Evolutionary conservation across 1,284 basidiomycete genomes (phyloP), one percentile per base, ranked within the genome.

Genomic region (Sporisorium graminicola): DNA sequence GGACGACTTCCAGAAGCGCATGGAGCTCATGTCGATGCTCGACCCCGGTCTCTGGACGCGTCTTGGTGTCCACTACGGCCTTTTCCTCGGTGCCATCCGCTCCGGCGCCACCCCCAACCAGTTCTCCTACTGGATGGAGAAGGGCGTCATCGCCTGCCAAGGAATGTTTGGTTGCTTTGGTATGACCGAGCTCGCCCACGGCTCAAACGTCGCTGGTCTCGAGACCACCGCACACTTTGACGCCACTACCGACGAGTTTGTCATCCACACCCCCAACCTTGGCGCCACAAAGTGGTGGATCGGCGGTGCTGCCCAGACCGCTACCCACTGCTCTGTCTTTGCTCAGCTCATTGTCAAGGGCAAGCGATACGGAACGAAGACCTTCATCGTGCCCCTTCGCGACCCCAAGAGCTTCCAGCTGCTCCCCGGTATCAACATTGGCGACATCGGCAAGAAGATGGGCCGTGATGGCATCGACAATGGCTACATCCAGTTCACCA

Each of bases 371-470:
- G 89, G 89, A 20, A 88, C 88, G 49, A 89, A 90, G 86, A 90
- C 89, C 7, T 90, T 90, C 78, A 86, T 90, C 49, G 88, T 88
- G 2, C 89, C 89, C 72, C 84, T 90, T 27, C 86, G 89, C 57
- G 88, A 90, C 83, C 86, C 87, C 53, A 87, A 88, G 86, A 87
- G 77, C 70, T 87, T 85, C 54, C 40, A 65, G 46, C 76, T 79
- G 16, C 73, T 80, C 20, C 89, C 89, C 8, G 89, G 89, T 46
- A 85, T 90, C 72, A 88, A 87, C 56, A 89, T 90, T 67, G 89
- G 89, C 13, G 89, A 90, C 83, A 89, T 90, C 64, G 89, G 89
- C 35, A 89, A 88, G 81, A 89, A 90, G 86, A 89, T 89, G 89
- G 89, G 89, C 35, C 83, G 89, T 37, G 88, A 89, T 75, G 89